phyloP scores from a whole-genome alignment of 2,329 filamentous ascomycete genomes.

The Phoma sp. region DNA sequence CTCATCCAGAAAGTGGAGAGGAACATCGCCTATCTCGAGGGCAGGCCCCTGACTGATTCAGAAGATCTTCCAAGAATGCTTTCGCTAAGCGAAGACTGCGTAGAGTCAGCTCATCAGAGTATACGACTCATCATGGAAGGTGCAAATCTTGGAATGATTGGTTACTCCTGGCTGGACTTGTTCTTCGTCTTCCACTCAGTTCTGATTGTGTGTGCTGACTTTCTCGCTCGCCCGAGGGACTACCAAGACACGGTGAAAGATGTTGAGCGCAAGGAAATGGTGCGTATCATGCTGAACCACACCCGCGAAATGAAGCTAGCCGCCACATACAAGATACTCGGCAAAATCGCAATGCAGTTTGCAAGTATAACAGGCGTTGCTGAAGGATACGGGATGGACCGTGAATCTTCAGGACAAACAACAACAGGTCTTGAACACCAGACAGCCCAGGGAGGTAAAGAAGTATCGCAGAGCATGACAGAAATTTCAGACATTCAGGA shows the following conservation, averaged over 20 bases:
- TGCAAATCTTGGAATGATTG: constrained; percentile 24
- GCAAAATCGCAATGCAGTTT: constrained; percentile 32
- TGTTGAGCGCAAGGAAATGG: constrained; percentile 28
- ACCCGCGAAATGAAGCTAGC: constrained; percentile 26
- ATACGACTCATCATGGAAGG: constrained; percentile 30
- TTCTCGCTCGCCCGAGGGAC: constrained; percentile 31
- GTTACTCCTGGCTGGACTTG: constrained; percentile 30
- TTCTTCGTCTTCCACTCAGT: constrained; percentile 37
- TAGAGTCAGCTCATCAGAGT: constrained; percentile 33
- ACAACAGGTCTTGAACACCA: constrained; percentile 2
- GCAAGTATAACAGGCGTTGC: constrained; percentile 31
- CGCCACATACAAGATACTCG: constrained; percentile 30
- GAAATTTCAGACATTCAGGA: constrained; percentile 27
- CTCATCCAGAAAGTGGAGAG: constrained; percentile 33
- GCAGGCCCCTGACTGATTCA: constrained; percentile 8
- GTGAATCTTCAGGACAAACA: constrained; percentile 1
- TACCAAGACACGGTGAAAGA: constrained; percentile 28
- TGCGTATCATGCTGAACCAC: constrained; percentile 26
- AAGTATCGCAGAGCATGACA: constrained; percentile 10
- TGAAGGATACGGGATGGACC: constrained; percentile 8
- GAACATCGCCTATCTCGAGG: constrained; percentile 25
- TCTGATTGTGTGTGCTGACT: constrained; percentile 36
- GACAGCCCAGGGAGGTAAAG: constrained; percentile 9
- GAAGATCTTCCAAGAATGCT: constrained; percentile 24
- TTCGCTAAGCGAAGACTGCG: constrained; percentile 33